Percentiles rank a stretch among this genome's conserved stretches.
Evolutionary conservation across 805 yeast species (phyloP).

Genomic region (Candida tammaniensis): DNA sequence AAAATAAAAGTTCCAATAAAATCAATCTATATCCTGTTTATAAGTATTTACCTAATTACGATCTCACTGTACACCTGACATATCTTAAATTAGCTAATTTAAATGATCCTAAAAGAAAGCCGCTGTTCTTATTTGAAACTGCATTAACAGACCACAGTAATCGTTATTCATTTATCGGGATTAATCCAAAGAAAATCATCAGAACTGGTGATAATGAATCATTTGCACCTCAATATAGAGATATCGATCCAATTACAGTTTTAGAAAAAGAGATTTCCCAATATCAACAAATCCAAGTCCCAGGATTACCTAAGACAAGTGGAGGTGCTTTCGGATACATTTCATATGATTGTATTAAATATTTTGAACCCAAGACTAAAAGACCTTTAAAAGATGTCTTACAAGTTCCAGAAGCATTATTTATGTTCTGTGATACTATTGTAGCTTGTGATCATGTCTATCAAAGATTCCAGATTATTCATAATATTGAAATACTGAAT

Average conservation of each 20-base stretch:
- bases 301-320: constrained; percentile 77
- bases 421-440: constrained; percentile 88
- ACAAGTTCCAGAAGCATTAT: constrained; percentile 83
- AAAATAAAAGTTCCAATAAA: constrained; percentile 11
- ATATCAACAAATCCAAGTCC: constrained; percentile 68
- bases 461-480: constrained; percentile 87
- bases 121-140: constrained; percentile 83
- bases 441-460: constrained; percentile 93
- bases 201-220: constrained; percentile 69
- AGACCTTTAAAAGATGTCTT: constrained; percentile 74
- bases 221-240: constrained; percentile 30
- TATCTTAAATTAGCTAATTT: constrained; percentile 79
- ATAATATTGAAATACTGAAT: constrained; percentile 58
- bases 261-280: constrained; percentile 71
- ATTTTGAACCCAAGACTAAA: constrained; percentile 90
- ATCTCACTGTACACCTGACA: constrained; percentile 86
- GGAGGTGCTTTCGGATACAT: constrained; percentile 98
- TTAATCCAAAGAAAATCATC: constrained; percentile 76
- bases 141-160: constrained; percentile 85
- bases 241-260: constrained; percentile 74
- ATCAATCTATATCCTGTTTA: constrained; percentile 82
- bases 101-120: constrained; percentile 46
- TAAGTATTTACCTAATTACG: constrained; percentile 69
- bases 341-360: constrained; percentile 94
- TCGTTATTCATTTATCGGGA: constrained; percentile 88